A percentile compares a stretch with the other conserved stretches of the same genome.
Conservation (phyloP, 1,139 yeast genomes). For the Geotrichum citri-aurantii region DNA sequence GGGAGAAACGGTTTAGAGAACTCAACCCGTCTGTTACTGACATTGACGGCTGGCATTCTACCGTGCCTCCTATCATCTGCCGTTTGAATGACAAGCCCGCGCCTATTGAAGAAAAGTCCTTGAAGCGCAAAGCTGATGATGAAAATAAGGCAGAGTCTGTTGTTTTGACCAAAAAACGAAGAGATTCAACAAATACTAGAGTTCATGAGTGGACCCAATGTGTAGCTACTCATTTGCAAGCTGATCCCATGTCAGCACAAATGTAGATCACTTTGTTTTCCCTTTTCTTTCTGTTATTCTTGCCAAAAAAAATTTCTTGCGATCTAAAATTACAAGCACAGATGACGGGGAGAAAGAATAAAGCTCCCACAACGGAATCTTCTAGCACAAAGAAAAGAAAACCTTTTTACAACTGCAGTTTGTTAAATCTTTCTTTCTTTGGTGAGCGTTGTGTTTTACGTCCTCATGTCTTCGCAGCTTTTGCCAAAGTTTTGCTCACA, state of each 20-base stretch:
- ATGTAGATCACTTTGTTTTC: neutral
- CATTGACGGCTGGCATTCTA: slow-evolving; percentile 2
- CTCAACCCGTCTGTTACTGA: slow-evolving; percentile 1
- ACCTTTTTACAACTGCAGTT: neutral
- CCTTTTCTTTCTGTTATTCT: neutral
- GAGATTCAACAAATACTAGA: neutral
- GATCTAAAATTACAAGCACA: neutral
- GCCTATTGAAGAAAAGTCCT: neutral
- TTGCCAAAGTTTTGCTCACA: neutral
- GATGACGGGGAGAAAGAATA: neutral
- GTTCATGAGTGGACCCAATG: slow-evolving; percentile 10
- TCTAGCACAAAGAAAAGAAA: neutral
- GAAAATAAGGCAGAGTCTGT: neutral
- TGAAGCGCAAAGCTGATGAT: neutral
- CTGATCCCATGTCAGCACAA: slow-evolving; percentile 4
- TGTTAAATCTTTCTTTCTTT: neutral
- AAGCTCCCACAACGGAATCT: neutral
- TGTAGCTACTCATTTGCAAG: slow-evolving; percentile 7
- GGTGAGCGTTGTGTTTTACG: neutral
- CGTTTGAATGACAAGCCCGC: neutral
- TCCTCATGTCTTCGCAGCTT: neutral
- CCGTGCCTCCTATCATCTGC: slow-evolving; percentile 4
- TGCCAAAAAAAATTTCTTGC: no score
- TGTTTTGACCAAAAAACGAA: neutral
- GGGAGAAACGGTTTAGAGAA: slow-evolving; percentile 5